Base-by-base conservation (phyloP, 75 land plant genomes). In the Azolla pinnata region DNA sequence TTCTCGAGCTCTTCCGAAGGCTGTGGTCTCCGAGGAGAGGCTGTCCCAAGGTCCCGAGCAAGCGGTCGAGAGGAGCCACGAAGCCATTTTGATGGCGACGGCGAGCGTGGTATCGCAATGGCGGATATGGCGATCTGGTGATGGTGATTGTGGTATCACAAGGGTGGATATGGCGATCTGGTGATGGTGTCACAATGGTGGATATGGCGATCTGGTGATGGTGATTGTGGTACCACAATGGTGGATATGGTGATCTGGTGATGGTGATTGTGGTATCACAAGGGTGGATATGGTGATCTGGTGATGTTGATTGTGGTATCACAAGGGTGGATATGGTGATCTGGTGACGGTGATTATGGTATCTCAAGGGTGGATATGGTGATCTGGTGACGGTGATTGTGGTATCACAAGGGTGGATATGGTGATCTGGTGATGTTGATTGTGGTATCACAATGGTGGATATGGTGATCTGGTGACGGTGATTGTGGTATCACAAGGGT, bases 41-140 rank as follows among this genome's bases (percentile, higher is more conserved):
- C 29, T 26, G 29, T 52, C 54, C 54, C 54, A 52, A 27, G 54
- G 54, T 26, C 54, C 54, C 24, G 54, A 25, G 27, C 54, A 52
- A 2, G 54, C 9, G 54, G 25, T 52, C 12, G 54, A 52, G 54
- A 25, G 4, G 3, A 52, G 24, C 54, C 54, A 52, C n/a, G n/a
- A n/a, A 14, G 54, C 25, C 54, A 52, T 52, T 26, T 26, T 20
- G 19, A 18, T 8, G 9, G 51, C 51, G 5, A 12, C 5, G 40
- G 40, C 40, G 40, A 35, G 12, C 10, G 5, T 35, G 12, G 12
- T 35, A 12, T 5, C 40, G 40, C 40, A 5, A 35, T 12, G 40
- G 12, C 12, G 40, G 10, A 5, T 35, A 12, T 35, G 5, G 10
- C 5, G 40, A 5, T 35, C 12, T 12, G 40, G 40, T 35, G 40